Base-by-base conservation (phyloP, 1,139 yeast genomes). In the Blastobotrys buckinghamii region DNA sequence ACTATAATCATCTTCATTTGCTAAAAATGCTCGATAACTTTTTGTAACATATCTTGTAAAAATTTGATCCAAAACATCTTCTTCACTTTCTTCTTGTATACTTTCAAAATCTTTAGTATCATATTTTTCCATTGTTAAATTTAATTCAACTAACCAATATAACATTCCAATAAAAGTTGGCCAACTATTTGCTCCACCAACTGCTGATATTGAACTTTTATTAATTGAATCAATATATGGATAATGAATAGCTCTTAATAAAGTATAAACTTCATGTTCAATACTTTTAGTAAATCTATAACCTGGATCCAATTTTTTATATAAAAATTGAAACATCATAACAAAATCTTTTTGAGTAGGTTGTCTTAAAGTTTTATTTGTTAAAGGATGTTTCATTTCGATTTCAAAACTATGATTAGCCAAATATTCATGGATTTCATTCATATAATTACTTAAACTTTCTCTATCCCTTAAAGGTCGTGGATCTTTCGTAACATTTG, bases 281-380 rank as follows among this genome's bases (percentile, higher is more conserved):
- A 84, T 76, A 15, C 85, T 73, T 60, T 77, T 79, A 26, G 79
- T 74, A 61, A 87, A 87, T 53, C 72, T 72, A 64, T 84, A 84
- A 39, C 84, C 83, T 0, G 96, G 96, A 63, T 90, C 97, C 37
- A 88, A 69, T 57, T 80, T 76, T 54, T 73, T 75, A 66, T 86
- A 88, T 22, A 89, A 69, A 75, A 89, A 90, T 63, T 84, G 85
- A 68, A 89, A 89, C 17, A 89, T 81, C 45, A 77, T 64, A 10
- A 80, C 81, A 65, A 89, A 89, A 58, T 87, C 96, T 62, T 84
- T 86, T 61, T 89, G 97, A 0, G 96, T 88, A 8, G 97, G 97
- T 55, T 77, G 81, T 55, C 74, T 76, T 50, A 89, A 70, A 1
- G 88, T 78, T 61, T 81, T 82, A 20, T 75, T 71, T 2, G 87